Percentiles rank a stretch among this genome's conserved stretches.
Conservation (phyloP, 305 asterid species). For the Andrographis paniculata region DNA sequence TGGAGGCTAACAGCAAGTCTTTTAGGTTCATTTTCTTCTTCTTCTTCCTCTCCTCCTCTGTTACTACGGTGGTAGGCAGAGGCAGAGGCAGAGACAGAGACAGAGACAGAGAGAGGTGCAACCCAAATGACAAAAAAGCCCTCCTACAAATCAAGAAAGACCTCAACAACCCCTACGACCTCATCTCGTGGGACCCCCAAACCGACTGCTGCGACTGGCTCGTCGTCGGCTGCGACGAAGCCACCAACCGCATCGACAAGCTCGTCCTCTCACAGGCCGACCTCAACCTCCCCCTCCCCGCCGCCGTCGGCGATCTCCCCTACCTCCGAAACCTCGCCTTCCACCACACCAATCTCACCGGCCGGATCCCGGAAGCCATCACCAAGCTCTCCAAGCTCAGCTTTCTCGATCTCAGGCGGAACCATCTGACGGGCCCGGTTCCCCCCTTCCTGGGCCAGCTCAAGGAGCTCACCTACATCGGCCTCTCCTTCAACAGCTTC, state of each 20-base stretch:
- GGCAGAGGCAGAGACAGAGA: too few species aligned
- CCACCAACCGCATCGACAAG: conserved; percentile 26
- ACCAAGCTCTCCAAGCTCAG: conserved; percentile 25
- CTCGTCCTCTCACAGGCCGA: conserved; percentile 24
- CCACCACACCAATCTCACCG: conserved; percentile 30
- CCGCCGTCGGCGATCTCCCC: conserved; percentile 27
- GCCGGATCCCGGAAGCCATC: conserved; percentile 25
- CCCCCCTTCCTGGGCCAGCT: conserved; percentile 26
- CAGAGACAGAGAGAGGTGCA: neutral
- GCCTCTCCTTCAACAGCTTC: conserved; percentile 29
- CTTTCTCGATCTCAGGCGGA: conserved; percentile 24
- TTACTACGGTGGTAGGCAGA: too few species aligned
- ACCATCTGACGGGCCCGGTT: conserved; percentile 27
- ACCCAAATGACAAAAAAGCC: conserved; percentile 3
- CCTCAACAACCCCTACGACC: conserved; percentile 25
- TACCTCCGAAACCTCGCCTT: conserved; percentile 23
- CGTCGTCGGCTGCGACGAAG: conserved; percentile 27
- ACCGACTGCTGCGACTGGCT: conserved; percentile 45
- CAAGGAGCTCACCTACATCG: conserved; percentile 18
- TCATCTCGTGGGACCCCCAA: conserved; percentile 36
- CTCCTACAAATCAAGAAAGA: neutral
- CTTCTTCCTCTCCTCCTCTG: too few species aligned
- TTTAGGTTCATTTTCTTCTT: too few species aligned
- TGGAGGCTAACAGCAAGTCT: too few species aligned
- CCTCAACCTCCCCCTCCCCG: conserved; percentile 19